Evolutionary conservation across 2,329 filamentous ascomycete species (phyloP).

Genomic region (Grosmannia huntii): DNA sequence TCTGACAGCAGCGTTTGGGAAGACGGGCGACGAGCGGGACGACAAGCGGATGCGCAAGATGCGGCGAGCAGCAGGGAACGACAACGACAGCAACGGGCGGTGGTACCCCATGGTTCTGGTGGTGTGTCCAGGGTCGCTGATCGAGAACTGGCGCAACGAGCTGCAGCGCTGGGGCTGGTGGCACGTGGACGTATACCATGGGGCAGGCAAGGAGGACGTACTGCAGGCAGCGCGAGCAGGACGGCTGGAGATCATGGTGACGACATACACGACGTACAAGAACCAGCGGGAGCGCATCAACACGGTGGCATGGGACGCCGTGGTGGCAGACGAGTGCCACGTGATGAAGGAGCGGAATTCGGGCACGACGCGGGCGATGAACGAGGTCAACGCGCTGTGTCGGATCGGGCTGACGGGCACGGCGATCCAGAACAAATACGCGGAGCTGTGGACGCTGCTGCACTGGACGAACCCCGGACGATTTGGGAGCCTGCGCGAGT

Average conservation of each 20-base stretch:
- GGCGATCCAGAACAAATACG: constrained; percentile 95
- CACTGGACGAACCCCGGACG: constrained; percentile 91
- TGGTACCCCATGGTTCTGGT: constrained; percentile 84
- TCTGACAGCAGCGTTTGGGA: constrained; percentile 81
- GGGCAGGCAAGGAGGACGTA: constrained; percentile 52
- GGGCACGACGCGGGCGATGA: constrained; percentile 74
- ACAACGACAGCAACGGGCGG: constrained; percentile 18
- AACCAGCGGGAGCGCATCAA: constrained; percentile 65
- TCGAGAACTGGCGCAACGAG: constrained; percentile 85
- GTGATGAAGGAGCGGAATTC: constrained; percentile 68
- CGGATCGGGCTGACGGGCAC: constrained; percentile 89
- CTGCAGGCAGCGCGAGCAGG: constrained; percentile 63
- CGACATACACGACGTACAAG: constrained; percentile 84
- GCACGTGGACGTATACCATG: constrained; percentile 75
- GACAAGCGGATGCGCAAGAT: constrained; percentile 79
- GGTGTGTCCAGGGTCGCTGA: constrained; percentile 76
- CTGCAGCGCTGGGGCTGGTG: constrained; percentile 90
- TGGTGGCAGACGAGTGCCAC: constrained; percentile 91
- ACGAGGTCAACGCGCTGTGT: constrained; percentile 80
- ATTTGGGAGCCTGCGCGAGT: constrained; percentile 52
- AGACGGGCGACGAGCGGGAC: constrained; percentile 81
- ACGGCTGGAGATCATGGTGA: constrained; percentile 79
- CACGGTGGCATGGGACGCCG: constrained; percentile 80
- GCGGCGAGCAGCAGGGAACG: constrained; percentile 32
- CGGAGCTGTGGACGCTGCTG: constrained; percentile 89